Evolutionary conservation across 2,329 filamentous ascomycete species (phyloP), one percentile per base, ranked within the genome.

Genomic region (Verticillium longisporum): DNA sequence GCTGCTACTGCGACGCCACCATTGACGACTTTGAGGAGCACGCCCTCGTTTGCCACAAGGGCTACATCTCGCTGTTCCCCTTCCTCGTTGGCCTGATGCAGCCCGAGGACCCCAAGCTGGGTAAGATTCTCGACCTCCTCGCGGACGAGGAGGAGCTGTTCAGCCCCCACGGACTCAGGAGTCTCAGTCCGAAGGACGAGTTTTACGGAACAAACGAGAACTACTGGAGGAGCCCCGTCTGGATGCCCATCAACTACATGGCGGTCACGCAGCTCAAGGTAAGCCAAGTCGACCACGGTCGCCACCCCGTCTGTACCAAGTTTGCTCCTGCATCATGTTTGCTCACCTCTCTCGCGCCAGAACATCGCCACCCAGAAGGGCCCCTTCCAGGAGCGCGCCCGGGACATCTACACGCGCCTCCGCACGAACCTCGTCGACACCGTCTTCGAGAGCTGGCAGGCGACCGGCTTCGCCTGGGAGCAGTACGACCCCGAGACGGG

Each of bases 381-480:
- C 1, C 89, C 91, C 0, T 84, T 92, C 72, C 84, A 86, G 68
- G 75, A 79, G 50, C 84, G 85, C 66, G 91, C 93, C 9, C 78
- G 78, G n/a, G 81, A 86, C 60, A 80, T 97, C 62, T 98, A 97
- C 78, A 86, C 79, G 15, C 79, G 83, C 36, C 83, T 98, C 56
- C 87, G 95, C 60, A 85, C 83, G 73, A 98, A 97, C 71, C 78
- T 99, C 13, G 90, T 98, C 55, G 84, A 92, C 58, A 98, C 93
- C 1, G 90, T 98, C 14, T 97, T 89, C 78, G 84, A 88, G 61
- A 88, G 88, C 72, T 99, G 94, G 94, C 81, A 88, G 71, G 86
- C 91, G 71, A 98, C 95, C 0, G 94, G 94, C 18, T 98, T 98
- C 72, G 95, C 94, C 0, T 99, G 94, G 94, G 95, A 99, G 77